Evolutionary conservation across 306 rosid species (phyloP).

Genomic region (Acacia acuminata): DNA sequence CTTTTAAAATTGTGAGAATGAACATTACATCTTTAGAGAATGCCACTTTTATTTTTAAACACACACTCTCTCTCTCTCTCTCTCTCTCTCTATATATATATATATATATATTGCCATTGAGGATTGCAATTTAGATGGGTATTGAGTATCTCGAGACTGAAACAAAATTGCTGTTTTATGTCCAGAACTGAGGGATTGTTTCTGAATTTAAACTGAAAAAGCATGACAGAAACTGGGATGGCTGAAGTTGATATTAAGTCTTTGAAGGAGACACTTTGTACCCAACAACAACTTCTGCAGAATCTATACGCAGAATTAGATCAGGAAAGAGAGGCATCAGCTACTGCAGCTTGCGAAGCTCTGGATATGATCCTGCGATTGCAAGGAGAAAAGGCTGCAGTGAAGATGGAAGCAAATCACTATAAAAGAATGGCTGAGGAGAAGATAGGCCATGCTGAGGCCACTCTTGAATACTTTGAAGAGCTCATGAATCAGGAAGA

Average conservation of each 20-base stretch:
- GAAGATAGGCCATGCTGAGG: constrained; percentile 81
- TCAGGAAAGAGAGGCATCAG: constrained; percentile 90
- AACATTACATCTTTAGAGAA: not conserved
- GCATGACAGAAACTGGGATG: constrained; percentile 51
- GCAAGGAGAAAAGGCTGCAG: constrained; percentile 94
- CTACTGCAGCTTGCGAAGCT: constrained; percentile 87
- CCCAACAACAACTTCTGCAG: constrained; percentile 82
- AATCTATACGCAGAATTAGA: constrained; percentile 75
- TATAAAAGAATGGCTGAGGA: constrained; percentile 95
- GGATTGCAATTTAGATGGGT: not conserved
- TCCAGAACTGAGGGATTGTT: constrained; percentile 41
- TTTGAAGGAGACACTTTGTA: constrained; percentile 70
- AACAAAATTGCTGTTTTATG: constrained; percentile 10
- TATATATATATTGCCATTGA: not conserved
- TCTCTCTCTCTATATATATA: not conserved
- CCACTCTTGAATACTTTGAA: constrained; percentile 65
- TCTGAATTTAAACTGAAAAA: constrained; percentile 15
- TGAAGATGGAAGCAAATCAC: constrained; percentile 91
- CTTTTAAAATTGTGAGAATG: not conserved
- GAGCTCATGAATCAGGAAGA: constrained; percentile 81
- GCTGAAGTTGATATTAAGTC: constrained; percentile 59
- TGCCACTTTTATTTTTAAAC: not conserved
- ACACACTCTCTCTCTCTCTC: not conserved
- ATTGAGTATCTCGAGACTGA: not conserved
- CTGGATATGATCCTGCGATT: constrained; percentile 86